Evolutionary conservation across 768 basidiomycete genomes (phyloP), one percentile per base, ranked within the genome.

Genomic region (Tephrocybe sp.): DNA sequence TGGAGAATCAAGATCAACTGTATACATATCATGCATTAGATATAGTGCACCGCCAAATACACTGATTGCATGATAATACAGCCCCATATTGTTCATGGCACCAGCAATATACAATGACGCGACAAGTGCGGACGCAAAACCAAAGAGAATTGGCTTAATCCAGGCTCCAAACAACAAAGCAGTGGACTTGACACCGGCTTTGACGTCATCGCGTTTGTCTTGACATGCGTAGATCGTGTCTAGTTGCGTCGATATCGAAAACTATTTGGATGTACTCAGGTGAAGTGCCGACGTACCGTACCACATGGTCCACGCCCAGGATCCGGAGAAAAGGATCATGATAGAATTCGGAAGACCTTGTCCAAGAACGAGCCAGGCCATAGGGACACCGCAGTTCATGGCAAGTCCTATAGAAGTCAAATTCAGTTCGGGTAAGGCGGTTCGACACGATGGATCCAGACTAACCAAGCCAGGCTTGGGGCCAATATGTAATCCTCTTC

Each of bases 141-240:
- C 44, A 2, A n/a, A 21, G 5, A 58, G 44, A 19, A 55, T 55
- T 4, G 57, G 53, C 36, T 48, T 54, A 39, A 58, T 55, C n/a
- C 30, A 42, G 9, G 36, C 31, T 11, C 53, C 57, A 32, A 58
- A 58, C 13, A 53, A 13, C 9, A 58, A n/a, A 12, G 57, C 53
- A 13, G 51, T 49, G 9, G 54, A 55, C 37, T 55, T 54, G 2
- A 58, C 53, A 9, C 57, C 57, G 21, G 57, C 57, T 18, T 55
- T 53, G 13, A 78, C 63, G 57, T 85, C 84, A 66, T 84, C 84
- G 25, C 65, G 62, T 48, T 79, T 80, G 62, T 86, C 84, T 45
- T 68, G 70, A 57, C 80, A 81, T 2, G 82, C 83, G 58, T 86
- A 86, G 54, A 84, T 81, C 0, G 82, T 81, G 60, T 86, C 68